Base-by-base conservation (phyloP, 2,329 filamentous ascomycete species). In the Atkinsonella hypoxylon region DNA sequence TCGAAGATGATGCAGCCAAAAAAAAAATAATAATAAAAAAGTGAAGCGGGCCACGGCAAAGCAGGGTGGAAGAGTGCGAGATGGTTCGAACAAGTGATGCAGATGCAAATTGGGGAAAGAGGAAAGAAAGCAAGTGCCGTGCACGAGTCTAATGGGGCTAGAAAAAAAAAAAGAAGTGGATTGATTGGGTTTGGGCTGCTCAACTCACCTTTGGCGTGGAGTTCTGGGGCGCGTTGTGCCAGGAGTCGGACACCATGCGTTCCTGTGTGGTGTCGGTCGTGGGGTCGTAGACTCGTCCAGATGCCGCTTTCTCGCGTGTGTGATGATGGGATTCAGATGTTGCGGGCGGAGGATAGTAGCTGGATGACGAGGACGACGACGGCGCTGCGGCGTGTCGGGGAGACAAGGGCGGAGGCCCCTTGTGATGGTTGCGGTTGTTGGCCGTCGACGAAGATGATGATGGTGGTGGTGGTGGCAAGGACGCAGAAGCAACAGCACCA, bases 211-310 rank as follows among this genome's bases (percentile, higher is more conserved):
- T 75, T 61, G 71, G 68, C 56, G 70, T 68, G 55, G 68, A 66
- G 55, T 62, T 62, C 58, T 69, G 67, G 53, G 66, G 65, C 61
- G 67, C 64, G 62, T 66, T 70, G 59, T 70, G 70, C 71, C 73
- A 75, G 58, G 71, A 68, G 59, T 76, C 74, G 52, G 70, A 73
- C 57, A 70, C 62, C 54, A 65, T 67, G 58, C 70, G 72, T 60
- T 74, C 72, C 54, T 67, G 70, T 46, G 68, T 71, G 53, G 69
- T 70, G 64, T 78, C 75, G 42, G 71, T 75, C 42, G 72, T 71
- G 15, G 75, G 75, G 57, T 78, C 75, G 66, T 78, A 78, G 64
- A 75, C 76, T 62, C 71, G 70, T 59, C 73, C 65, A 51, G 66
- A 62, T 15, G 64, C 61, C 49, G 67, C 59, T 60, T 71, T 70